A percentile compares a stretch with the other conserved stretches of the same genome.
phyloP scores from a whole-genome alignment of 208 protist species.

The Lotmaria passim region DNA sequence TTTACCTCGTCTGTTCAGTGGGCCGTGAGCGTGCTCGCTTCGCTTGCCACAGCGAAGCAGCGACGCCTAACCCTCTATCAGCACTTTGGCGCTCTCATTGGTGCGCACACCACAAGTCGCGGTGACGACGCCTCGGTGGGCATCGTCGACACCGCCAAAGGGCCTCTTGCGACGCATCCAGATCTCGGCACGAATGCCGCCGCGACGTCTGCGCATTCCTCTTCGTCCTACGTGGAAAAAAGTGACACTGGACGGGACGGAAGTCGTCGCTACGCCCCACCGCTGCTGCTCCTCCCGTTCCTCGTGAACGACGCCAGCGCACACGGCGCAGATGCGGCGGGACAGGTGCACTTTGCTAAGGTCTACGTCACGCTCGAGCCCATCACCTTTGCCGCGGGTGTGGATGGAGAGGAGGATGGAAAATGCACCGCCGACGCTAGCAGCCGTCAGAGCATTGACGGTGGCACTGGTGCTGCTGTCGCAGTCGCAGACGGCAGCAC shows the following conservation, averaged over 20 bases:
- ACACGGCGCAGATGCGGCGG: constrained; percentile 47
- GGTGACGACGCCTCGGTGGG: not conserved
- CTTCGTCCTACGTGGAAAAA: not conserved
- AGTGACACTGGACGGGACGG: not conserved
- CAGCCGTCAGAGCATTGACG: not conserved
- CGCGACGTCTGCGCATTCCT: not conserved
- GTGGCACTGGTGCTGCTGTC: not conserved
- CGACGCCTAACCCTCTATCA: constrained; percentile 40
- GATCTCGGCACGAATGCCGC: not conserved
- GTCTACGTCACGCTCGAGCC: constrained; percentile 59
- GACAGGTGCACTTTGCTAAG: constrained; percentile 26
- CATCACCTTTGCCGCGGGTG: constrained; percentile 40
- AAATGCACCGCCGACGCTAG: constrained; percentile 27
- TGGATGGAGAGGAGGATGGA: constrained; percentile 43
- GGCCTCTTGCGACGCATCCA: no score
- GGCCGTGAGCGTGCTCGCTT: constrained; percentile 63
- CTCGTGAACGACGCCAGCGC: constrained; percentile 1
- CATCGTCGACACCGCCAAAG: not conserved
- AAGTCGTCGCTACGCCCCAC: constrained; percentile 6
- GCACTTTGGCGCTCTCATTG: constrained; percentile 35
- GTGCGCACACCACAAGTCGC: not conserved
- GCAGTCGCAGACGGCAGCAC: constrained; percentile 6
- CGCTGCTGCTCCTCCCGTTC: constrained; percentile 25
- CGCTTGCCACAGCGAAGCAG: constrained; percentile 50
- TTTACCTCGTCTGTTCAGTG: constrained; percentile 30